These are phyloP conservation scores for Vitis hybrid DNA, from an alignment of 177 flowering plant genomes.

Conservation along the genomic window DNA sequence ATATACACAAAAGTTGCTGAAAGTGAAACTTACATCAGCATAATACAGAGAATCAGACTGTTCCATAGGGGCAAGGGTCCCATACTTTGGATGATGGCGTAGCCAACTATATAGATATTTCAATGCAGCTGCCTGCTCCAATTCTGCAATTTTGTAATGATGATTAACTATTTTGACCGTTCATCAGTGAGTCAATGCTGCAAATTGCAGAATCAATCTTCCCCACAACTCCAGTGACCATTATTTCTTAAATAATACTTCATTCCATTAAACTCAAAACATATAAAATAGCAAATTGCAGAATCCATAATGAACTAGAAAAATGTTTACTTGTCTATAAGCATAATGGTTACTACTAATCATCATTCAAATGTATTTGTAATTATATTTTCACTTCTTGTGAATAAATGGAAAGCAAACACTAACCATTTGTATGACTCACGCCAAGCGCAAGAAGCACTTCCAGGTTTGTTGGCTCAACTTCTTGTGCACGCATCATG, in stretches of 20 bases:
- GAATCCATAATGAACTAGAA: not conserved
- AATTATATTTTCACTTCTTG: not conserved
- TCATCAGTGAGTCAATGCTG: not conserved
- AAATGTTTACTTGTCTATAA: not conserved
- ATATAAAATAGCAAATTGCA: not conserved
- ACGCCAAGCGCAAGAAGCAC: constrained; percentile 99
- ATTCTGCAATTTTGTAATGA: constrained; percentile 47
- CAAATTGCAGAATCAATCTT: not conserved
- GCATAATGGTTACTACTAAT: constrained; percentile 1
- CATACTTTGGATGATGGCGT: constrained; percentile 82
- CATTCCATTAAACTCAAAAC: not conserved
- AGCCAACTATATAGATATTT: constrained; percentile 89
- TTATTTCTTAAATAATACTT: not conserved
- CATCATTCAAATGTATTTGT: not conserved
- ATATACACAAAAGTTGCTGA: not conserved
- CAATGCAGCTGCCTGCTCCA: constrained; percentile 92
- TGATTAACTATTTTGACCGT: constrained; percentile 1
- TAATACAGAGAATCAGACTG: constrained; percentile 63
- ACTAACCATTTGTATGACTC: constrained; percentile 98
- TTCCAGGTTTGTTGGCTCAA: constrained; percentile 86
- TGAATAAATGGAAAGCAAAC: not conserved
- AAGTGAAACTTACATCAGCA: constrained; percentile 78
- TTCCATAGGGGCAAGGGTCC: constrained; percentile 61
- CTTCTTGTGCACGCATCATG: constrained; percentile 96
- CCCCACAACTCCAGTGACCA: not conserved